Base-by-base conservation (phyloP, 768 basidiomycete species). In the Phylloporus scabripes region DNA sequence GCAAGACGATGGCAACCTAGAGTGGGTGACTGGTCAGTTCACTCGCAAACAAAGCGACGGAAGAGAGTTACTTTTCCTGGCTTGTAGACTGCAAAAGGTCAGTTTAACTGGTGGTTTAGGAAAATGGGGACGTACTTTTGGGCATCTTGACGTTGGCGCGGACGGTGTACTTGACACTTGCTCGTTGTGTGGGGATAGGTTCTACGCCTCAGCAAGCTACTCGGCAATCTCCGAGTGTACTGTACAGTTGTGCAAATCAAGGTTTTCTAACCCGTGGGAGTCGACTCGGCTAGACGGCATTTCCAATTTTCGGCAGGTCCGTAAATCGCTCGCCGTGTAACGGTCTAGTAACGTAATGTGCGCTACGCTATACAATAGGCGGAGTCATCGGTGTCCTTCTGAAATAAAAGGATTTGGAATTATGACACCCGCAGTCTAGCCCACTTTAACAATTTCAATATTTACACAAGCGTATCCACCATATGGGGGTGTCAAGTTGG, bases 1-100 rank as follows among this genome's bases (percentile, higher is more conserved):
- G 90, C 69, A 98, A 90, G 72, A 97, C 83, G 75, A 98, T 93
- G 59, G 91, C 92, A 61, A 94, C 91, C 89, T 92, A 56, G 2
- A 29, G 28, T 29, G 28, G 10, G 12, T n/a, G 15, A 34, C 34
- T 31, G 12, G 40, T 60, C 45, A 49, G 46, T 34, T 39, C 31
- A 38, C 26, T n/a, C 8, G 2, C 29, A 15, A 14, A 28, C n/a
- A 7, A 3, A 6, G 26, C 7, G 11, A 41, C 11, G 12, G 34
- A 15, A 9, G 42, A 36, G 53, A 59, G 48, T 50, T 62, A 92
- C 90, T 81, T 94, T 94, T 73, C 92, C 91, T 68, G 91, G 83
- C 75, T 94, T 94, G 83, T 90, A 92, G 67, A 94, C 92, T 92
- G 55, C 0, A 18, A 17, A 54, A 37, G 10, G 26, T 40, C 20